Evolutionary conservation across 2,329 filamentous ascomycete genomes (phyloP).

Genomic region (Torrubiella hemipterigena): DNA sequence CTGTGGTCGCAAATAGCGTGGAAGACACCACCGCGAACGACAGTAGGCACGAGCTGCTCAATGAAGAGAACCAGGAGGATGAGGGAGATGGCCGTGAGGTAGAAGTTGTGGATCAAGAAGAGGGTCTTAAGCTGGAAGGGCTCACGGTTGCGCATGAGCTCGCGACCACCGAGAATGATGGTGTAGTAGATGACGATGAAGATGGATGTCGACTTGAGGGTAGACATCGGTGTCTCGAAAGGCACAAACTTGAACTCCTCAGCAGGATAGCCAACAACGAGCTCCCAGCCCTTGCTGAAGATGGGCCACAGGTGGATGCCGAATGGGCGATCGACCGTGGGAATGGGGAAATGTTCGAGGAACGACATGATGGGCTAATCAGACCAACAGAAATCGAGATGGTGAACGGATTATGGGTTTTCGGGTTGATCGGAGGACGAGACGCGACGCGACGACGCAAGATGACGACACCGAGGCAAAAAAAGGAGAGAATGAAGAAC

Average conservation of each 20-base stretch:
- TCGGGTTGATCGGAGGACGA: background rate
- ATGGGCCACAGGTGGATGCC: slow-evolving; percentile 87
- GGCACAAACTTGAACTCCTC: slow-evolving; percentile 76
- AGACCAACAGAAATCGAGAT: slow-evolving; percentile 6
- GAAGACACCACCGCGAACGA: slow-evolving; percentile 75
- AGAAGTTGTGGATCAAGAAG: slow-evolving; percentile 95
- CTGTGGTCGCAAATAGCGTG: slow-evolving; percentile 68
- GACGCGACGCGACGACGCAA: slow-evolving; percentile 6
- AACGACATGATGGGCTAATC: slow-evolving; percentile 26
- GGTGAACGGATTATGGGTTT: background rate
- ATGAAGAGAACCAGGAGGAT: slow-evolving; percentile 73
- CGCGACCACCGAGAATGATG: slow-evolving; percentile 84
- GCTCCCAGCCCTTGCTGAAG: slow-evolving; percentile 77
- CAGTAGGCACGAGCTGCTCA: slow-evolving; percentile 79
- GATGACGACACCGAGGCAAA: slow-evolving; percentile 7
- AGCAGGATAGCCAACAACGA: slow-evolving; percentile 67
- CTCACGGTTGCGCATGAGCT: slow-evolving; percentile 78
- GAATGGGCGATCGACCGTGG: slow-evolving; percentile 84
- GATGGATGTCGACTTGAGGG: slow-evolving; percentile 67
- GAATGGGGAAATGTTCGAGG: slow-evolving; percentile 49
- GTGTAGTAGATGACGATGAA: slow-evolving; percentile 84
- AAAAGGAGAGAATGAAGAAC: background rate
- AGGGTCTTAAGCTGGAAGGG: slow-evolving; percentile 77
- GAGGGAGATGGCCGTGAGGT: slow-evolving; percentile 76
- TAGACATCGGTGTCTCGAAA: slow-evolving; percentile 81